Percentiles rank a stretch among this genome's conserved stretches.
Evolutionary conservation across 805 yeast species (phyloP).

Genomic region (Kluyveromyces aestuarii): DNA sequence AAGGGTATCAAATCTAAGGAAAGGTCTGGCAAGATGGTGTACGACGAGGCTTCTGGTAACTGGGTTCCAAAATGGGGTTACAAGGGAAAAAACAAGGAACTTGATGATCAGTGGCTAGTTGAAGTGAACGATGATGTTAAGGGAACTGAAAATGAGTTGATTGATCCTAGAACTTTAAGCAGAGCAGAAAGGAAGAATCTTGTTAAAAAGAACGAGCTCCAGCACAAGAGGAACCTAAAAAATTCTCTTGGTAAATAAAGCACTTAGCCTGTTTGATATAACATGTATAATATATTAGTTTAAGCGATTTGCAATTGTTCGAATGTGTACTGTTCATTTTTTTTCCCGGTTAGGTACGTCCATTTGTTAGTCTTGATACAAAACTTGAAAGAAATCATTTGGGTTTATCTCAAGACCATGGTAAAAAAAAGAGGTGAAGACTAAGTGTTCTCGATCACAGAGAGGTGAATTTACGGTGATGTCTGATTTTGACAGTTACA

Average conservation of each 20-base stretch:
- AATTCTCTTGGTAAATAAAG: conserved; percentile 12
- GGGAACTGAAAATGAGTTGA: conserved; percentile 50
- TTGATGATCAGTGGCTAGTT: conserved; percentile 91
- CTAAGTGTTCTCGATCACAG: neutral
- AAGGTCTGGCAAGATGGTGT: conserved; percentile 81
- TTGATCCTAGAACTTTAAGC: conserved; percentile 78
- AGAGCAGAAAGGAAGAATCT: conserved; percentile 80
- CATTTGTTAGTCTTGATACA: neutral
- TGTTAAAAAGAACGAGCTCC: conserved; percentile 75
- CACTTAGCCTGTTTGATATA: neutral
- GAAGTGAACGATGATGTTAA: conserved; percentile 76
- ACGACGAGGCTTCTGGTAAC: conserved; percentile 80
- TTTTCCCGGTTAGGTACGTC: neutral
- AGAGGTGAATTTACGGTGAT: neutral
- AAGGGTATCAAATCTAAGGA: conserved; percentile 91
- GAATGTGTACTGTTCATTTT: neutral
- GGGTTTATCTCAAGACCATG: neutral
- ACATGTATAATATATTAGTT: conserved; percentile 1
- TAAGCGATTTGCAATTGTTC: neutral
- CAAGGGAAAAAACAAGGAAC: conserved; percentile 80
- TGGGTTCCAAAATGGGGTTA: conserved; percentile 99
- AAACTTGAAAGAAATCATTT: neutral
- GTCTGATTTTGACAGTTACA: conserved; percentile 30
- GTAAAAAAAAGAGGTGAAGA: no score
- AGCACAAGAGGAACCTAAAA: conserved; percentile 72